Conservation (phyloP, 768 basidiomycete species). For the Filobasidium floriforme region DNA sequence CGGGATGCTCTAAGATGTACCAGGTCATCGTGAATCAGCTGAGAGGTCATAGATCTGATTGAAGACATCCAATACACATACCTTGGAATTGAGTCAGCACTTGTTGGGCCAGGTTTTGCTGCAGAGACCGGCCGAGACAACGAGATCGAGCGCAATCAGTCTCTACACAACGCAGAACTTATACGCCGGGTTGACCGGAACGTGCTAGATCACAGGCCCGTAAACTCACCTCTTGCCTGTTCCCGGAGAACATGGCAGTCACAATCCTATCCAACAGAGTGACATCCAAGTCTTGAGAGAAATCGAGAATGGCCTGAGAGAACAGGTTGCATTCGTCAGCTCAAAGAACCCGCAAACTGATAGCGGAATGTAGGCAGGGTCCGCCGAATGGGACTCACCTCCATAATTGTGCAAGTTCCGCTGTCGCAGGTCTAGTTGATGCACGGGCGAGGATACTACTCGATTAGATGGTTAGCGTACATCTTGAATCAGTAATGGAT, state of each 20-base stretch:
- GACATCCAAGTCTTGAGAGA: conserved; percentile 88
- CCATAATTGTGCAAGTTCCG: neutral
- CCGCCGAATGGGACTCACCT: neutral
- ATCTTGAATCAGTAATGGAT: too few relatives aligned
- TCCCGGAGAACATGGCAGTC: conserved; percentile 78
- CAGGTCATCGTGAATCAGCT: neutral
- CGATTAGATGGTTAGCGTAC: too few relatives aligned
- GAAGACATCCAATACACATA: neutral
- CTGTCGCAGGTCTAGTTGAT: too few relatives aligned
- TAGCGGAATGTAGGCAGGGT: too few relatives aligned
- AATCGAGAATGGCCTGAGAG: conserved; percentile 75
- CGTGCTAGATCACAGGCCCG: conserved; percentile 1
- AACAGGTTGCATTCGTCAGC: neutral
- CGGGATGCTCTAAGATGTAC: conserved; percentile 61
- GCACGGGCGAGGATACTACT: too few relatives aligned
- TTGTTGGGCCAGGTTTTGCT: conserved; percentile 95
- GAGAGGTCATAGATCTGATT: neutral
- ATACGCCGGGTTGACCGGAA: neutral
- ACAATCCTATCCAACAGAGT: conserved; percentile 86
- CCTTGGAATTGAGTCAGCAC: conserved; percentile 83
- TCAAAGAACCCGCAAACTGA: too few relatives aligned
- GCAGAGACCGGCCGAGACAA: conserved; percentile 12
- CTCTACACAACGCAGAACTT: conserved; percentile 9
- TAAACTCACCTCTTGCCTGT: conserved; percentile 65
- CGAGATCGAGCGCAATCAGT: conserved; percentile 7